Evolutionary conservation across 805 yeast genomes (phyloP), one percentile per base, ranked within the genome.

Genomic region (Sugiyamaella americana): DNA sequence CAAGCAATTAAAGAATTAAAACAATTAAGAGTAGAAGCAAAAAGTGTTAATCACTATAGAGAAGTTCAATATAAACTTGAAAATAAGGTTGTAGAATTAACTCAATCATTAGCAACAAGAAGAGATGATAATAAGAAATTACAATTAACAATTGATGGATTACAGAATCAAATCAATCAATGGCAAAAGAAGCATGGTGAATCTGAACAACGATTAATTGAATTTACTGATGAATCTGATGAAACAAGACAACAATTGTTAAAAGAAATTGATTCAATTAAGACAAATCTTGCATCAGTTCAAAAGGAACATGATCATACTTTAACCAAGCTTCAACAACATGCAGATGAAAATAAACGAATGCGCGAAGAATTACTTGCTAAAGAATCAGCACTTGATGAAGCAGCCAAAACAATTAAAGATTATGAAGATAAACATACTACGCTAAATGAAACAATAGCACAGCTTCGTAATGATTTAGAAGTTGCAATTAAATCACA

Each of bases 41-140:
- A 87, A 63, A 87, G 96, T 13, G 95, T 87, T 39, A 82, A 83
- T 62, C 94, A 84, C 61, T 76, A 87, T 70, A 80, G 87, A 66
- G 96, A 91, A 64, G 95, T 87, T 35, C 88, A 95, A 58, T 93
- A 87, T 68, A 80, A 84, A 63, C 76, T 94, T 59, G 99, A 93
- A 66, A 93, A 93, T 67, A 93, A 94, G 73, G 97, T 94, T n/a
- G 88, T 93, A 54, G 95, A 89, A 66, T 77, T 93, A 56, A 91
- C 97, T 2, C 94, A 91, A 60, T 76, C 83, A 10, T 72, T 91
- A 51, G 79, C 95, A 0, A 68, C 80, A 32, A 85, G 87, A 63
- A 82, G 84, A 21, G 85, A 79, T 54, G 96, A 87, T 56, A 89
- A 89, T 66, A 83, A 82, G 69, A 76, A 74, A 51, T 72, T 91